A percentile compares a stretch with the other conserved stretches of the same genome.
Conservation (phyloP, 345 rosid species). For the Cochlearia excelsa region DNA sequence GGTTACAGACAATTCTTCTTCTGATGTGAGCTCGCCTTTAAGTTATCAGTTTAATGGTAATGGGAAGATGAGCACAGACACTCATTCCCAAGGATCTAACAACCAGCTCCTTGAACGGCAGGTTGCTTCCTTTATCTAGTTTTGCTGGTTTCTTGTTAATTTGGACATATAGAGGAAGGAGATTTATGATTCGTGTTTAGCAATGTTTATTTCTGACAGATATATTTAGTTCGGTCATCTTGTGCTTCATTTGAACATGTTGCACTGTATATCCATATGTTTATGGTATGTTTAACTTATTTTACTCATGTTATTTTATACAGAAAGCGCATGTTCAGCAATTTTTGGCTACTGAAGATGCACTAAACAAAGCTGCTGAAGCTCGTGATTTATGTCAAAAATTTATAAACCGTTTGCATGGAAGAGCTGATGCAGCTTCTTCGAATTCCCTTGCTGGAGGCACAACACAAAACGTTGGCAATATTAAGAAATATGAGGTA, state of each 20-base stretch:
- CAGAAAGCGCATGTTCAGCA: slow-evolving; percentile 98
- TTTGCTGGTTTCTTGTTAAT: slow-evolving; percentile 17
- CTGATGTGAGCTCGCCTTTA: slow-evolving; percentile 66
- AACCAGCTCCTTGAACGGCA: slow-evolving; percentile 97
- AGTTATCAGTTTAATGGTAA: slow-evolving; percentile 72
- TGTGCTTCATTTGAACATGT: slow-evolving; percentile 1
- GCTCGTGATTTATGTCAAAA: slow-evolving; percentile 70
- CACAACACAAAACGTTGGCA: slow-evolving; percentile 61
- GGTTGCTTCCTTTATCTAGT: slow-evolving; percentile 41
- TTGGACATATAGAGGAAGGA: slow-evolving; percentile 1
- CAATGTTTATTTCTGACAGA: slow-evolving; percentile 9
- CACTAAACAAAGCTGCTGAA: slow-evolving; percentile 83
- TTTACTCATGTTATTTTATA: slow-evolving; percentile 15
- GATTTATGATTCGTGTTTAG: slow-evolving; percentile 7
- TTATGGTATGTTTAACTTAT: slow-evolving; percentile 4
- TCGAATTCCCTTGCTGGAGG: slow-evolving; percentile 51
- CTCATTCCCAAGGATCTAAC: slow-evolving; percentile 71
- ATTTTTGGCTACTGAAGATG: slow-evolving; percentile 92
- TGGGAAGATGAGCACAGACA: slow-evolving; percentile 61
- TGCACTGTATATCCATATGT: slow-evolving; percentile 3
- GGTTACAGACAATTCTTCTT: slow-evolving; percentile 70
- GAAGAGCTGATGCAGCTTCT: slow-evolving; percentile 54
- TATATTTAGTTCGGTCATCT: not conserved
- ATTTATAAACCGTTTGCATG: slow-evolving; percentile 70
- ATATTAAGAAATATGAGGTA: slow-evolving; percentile 83